These are phyloP conservation scores for Bremia lactucae DNA, from an alignment of 352 stramenopile species.

Conservation along the genomic window DNA sequence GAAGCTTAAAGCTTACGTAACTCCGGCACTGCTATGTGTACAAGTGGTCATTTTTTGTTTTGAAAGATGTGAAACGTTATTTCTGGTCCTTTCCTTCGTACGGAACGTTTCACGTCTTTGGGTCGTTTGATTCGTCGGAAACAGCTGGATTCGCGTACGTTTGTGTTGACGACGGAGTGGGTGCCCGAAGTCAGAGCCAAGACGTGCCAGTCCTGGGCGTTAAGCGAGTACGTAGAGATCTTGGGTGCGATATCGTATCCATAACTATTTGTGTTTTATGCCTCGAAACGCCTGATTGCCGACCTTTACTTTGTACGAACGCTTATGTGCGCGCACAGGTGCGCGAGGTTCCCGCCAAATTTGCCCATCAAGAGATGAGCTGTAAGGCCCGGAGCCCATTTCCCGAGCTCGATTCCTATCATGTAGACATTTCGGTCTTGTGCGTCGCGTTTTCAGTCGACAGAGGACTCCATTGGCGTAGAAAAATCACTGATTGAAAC, in stretches of 20 bases:
- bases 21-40: too few species aligned
- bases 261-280: too few species aligned
- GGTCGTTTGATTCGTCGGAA: slow-evolving; percentile 41
- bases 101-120: too few species aligned
- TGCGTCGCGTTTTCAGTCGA: slow-evolving; percentile 2
- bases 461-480: slow-evolving; percentile 16
- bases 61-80: too few species aligned
- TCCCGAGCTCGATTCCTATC: slow-evolving; percentile 30
- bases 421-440: slow-evolving; percentile 56
- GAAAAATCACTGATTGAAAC: slow-evolving; percentile 45
- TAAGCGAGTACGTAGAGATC: too few species aligned
- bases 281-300: too few species aligned
- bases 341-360: slow-evolving; percentile 29
- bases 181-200: slow-evolving; percentile 17
- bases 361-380: slow-evolving; percentile 30
- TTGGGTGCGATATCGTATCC: too few species aligned
- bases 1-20: too few species aligned
- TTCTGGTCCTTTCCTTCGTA: too few species aligned
- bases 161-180: slow-evolving; percentile 41
- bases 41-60: too few species aligned
- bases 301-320: too few species aligned
- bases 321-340: slow-evolving; percentile 32
- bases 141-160: slow-evolving; percentile 32
- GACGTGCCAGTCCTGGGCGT: too few species aligned
- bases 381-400: slow-evolving; percentile 23